These are phyloP conservation scores for Graphiopsis chlorocephala DNA, from an alignment of 2,329 filamentous ascomycete species.

Conservation along the genomic window DNA sequence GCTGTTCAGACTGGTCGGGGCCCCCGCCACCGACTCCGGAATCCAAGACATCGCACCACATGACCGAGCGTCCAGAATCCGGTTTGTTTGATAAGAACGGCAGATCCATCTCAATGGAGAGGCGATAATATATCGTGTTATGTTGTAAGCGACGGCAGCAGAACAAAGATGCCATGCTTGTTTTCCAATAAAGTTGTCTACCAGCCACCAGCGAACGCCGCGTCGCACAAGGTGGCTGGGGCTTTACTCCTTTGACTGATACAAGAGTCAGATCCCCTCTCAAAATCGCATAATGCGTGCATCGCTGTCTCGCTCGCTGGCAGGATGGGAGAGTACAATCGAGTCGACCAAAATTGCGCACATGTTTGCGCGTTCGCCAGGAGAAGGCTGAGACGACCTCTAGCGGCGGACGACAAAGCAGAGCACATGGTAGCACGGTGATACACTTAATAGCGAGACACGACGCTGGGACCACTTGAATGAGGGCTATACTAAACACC, in stretches of 20 bases:
- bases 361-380: neutral
- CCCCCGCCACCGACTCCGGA: neutral
- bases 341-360: neutral
- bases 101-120: neutral
- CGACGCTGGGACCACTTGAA: no score
- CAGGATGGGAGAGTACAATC: neutral
- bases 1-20: neutral
- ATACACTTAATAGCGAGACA: no score
- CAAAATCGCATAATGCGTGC: neutral
- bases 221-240: neutral
- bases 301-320: neutral
- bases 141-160: neutral
- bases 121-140: neutral
- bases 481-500: neutral
- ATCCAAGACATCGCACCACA: neutral
- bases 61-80: neutral
- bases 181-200: no score
- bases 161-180: neutral
- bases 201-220: neutral
- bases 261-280: neutral
- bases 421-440: no score
- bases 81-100: neutral
- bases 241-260: neutral
- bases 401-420: no score
- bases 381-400: no score